Evolutionary conservation across 257 asterid genomes (phyloP).

Genomic region (Solanum rostratum): DNA sequence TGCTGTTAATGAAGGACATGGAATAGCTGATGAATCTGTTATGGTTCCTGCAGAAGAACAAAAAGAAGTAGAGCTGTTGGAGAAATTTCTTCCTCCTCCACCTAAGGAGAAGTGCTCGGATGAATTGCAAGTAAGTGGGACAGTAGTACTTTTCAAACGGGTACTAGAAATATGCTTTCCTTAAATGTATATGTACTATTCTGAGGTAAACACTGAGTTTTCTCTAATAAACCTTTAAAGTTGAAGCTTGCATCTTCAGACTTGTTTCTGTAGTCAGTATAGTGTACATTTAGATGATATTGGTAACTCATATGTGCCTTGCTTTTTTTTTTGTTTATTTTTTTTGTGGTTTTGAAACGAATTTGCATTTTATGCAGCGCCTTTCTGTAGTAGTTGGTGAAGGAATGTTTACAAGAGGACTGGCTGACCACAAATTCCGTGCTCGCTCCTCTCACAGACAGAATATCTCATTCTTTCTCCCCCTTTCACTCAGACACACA

Average conservation of each 20-base stretch:
- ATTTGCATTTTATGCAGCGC: not conserved
- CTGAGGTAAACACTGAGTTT: not conserved
- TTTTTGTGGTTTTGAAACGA: not conserved
- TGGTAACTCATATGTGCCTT: not conserved
- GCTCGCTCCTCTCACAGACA: not conserved
- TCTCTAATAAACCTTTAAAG: not conserved
- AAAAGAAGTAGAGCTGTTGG: conserved; percentile 43
- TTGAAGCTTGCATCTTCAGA: not conserved
- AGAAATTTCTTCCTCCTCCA: conserved; percentile 69
- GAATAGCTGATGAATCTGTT: conserved; percentile 37
- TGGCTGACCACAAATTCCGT: not conserved
- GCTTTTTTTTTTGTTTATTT: not conserved
- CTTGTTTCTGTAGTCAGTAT: not conserved
- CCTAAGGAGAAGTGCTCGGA: conserved; percentile 66
- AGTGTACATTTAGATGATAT: not conserved
- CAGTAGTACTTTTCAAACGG: not conserved
- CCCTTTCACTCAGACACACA: too few species aligned
- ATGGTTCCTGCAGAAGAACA: conserved; percentile 40
- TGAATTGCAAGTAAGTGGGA: conserved; percentile 71
- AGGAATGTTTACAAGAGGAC: not conserved
- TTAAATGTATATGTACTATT: not conserved
- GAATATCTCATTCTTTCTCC: not conserved
- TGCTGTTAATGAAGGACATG: conserved; percentile 27
- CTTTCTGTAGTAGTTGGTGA: not conserved
- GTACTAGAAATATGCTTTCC: not conserved